phyloP scores from a whole-genome alignment of 768 basidiomycete species.

The Leccinum longicurvipes region DNA sequence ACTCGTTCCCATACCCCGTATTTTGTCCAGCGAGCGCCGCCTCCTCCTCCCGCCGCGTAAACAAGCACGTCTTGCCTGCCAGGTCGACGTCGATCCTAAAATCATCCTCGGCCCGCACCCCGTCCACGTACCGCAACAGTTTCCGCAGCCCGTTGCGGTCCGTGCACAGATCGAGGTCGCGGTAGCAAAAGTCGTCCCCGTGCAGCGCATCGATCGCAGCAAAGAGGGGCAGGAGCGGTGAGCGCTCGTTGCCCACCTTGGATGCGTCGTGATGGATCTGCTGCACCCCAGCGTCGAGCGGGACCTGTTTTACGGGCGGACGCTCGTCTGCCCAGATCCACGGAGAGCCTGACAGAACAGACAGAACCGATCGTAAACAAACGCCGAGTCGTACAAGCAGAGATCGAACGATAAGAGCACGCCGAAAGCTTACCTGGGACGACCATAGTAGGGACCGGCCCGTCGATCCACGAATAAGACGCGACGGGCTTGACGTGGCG shows the following conservation, averaged over 20 bases:
- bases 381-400: no score
- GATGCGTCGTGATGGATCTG: conserved; percentile 60
- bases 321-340: conserved; percentile 50
- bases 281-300: conserved; percentile 47
- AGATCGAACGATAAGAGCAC: neutral
- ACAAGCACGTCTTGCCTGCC: conserved; percentile 55
- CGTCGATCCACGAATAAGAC: conserved; percentile 54
- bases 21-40: conserved; percentile 16
- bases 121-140: conserved; percentile 50
- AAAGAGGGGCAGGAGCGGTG: conserved; percentile 53
- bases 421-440: conserved; percentile 41
- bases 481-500: conserved; percentile 42
- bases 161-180: conserved; percentile 47
- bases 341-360: conserved; percentile 43
- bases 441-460: conserved; percentile 44
- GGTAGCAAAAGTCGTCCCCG: conserved; percentile 21
- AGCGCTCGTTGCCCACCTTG: conserved; percentile 33
- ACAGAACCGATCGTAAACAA: no score
- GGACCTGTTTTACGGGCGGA: conserved; percentile 51
- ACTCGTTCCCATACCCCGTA: conserved; percentile 55
- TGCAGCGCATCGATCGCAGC: conserved; percentile 50
- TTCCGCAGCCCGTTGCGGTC: conserved; percentile 68
- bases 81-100: conserved; percentile 74
- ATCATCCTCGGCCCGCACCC: conserved; percentile 25
- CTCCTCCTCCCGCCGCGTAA: conserved; percentile 54